phyloP scores from a whole-genome alignment of 2,329 filamentous ascomycete species.

The Fusarium ramigenum region DNA sequence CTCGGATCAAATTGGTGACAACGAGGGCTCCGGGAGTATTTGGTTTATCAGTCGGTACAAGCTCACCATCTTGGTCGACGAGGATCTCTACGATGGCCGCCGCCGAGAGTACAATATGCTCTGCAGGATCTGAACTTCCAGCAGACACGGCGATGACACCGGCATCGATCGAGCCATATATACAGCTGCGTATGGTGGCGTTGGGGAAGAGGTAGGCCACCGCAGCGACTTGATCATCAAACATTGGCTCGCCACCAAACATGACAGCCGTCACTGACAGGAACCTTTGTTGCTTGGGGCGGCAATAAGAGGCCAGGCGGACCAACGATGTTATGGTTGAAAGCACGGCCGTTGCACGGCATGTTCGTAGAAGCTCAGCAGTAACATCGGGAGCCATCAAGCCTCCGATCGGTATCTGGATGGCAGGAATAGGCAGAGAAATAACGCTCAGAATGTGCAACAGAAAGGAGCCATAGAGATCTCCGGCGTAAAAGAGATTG shows the following conservation, averaged over 20 bases:
- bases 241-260: slow-evolving; percentile 1
- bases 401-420: background rate
- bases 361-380: background rate
- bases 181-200: background rate
- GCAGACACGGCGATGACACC: slow-evolving; percentile 1
- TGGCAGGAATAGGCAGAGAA: background rate
- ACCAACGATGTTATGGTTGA: background rate
- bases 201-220: background rate
- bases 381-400: background rate
- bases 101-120: background rate
- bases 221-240: background rate
- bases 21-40: background rate
- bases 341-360: background rate
- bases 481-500: background rate
- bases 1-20: background rate
- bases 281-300: background rate
- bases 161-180: background rate
- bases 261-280: background rate
- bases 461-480: background rate
- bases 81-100: background rate
- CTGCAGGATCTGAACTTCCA: background rate
- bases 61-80: background rate
- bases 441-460: background rate
- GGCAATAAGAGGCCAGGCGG: background rate
- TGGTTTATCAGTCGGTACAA: background rate